A percentile compares a stretch with the other conserved stretches of the same genome.
phyloP scores from a whole-genome alignment of 2,329 filamentous ascomycete species.

The Coleophoma eucalyptorum region DNA sequence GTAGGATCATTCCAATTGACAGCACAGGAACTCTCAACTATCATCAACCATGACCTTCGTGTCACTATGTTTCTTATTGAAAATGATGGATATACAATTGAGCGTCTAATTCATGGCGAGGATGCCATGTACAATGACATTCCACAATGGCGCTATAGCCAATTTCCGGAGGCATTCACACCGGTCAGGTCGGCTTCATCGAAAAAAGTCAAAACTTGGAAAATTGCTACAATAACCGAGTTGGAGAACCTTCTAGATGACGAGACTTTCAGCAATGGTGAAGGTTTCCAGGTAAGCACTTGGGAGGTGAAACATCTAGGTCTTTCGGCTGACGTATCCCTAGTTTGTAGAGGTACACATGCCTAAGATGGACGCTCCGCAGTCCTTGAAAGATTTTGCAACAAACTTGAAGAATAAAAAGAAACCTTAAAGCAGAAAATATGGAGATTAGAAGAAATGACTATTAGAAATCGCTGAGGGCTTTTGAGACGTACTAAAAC shows the following conservation, averaged over 20 bases:
- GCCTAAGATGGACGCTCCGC: neutral
- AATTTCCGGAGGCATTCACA: constrained; percentile 45
- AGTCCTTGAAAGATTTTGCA: neutral
- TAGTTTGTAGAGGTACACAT: neutral
- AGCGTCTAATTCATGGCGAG: constrained; percentile 80
- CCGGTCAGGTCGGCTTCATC: neutral
- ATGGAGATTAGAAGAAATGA: too few relatives aligned
- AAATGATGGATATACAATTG: constrained; percentile 85
- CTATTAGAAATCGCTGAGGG: too few relatives aligned
- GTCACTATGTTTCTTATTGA: constrained; percentile 65
- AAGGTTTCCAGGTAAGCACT: neutral
- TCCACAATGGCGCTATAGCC: constrained; percentile 66
- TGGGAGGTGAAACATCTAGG: neutral
- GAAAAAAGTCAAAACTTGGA: too few relatives aligned
- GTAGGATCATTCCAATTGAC: neutral
- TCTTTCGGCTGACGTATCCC: neutral
- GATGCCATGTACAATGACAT: constrained; percentile 78
- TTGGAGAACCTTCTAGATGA: neutral
- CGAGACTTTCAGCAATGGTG: neutral
- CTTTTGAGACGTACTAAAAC: too few relatives aligned
- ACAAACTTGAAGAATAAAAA: too few relatives aligned
- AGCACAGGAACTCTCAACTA: neutral
- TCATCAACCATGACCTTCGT: neutral
- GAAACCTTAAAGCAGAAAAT: too few relatives aligned
- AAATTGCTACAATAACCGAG: neutral